These are phyloP conservation scores for Acanthamoeba lugdunensis DNA, from an alignment of 208 protist species.

Conservation along the genomic window DNA sequence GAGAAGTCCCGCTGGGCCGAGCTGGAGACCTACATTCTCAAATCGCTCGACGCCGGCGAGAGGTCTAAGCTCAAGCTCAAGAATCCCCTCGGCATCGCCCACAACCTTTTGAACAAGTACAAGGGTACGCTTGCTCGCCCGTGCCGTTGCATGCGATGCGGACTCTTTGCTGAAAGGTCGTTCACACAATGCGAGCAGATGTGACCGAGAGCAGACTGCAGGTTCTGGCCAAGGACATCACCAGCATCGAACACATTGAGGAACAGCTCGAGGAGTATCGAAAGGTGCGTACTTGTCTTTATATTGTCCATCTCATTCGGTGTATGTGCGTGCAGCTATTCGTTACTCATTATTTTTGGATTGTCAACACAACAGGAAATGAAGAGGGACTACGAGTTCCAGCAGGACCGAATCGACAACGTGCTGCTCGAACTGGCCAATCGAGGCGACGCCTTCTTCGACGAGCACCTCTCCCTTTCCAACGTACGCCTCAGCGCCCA, in stretches of 20 bases:
- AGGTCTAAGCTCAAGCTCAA: constrained; percentile 74
- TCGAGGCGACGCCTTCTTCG: constrained; percentile 75
- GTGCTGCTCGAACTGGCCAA: constrained; percentile 74
- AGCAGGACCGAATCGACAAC: constrained; percentile 76
- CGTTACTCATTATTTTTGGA: neutral
- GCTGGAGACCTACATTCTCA: constrained; percentile 76
- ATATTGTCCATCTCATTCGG: too few species aligned
- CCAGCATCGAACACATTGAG: constrained; percentile 48
- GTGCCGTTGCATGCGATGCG: neutral
- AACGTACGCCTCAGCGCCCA: constrained; percentile 15
- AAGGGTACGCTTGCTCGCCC: neutral
- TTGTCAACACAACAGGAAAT: constrained; percentile 40
- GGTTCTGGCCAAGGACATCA: constrained; percentile 34
- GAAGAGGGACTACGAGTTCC: constrained; percentile 66
- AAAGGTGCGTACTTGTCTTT: neutral
- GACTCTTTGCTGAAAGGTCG: neutral
- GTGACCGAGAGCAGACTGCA: neutral
- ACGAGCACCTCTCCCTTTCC: constrained; percentile 60
- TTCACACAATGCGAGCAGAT: neutral
- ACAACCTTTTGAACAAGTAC: constrained; percentile 34
- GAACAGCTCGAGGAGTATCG: constrained; percentile 25
- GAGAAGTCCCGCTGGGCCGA: constrained; percentile 68
- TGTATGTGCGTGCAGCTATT: too few species aligned
- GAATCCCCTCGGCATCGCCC: constrained; percentile 74
- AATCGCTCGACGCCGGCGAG: constrained; percentile 75